phyloP scores from a whole-genome alignment of 2,329 filamentous ascomycete genomes.

The Microcyclospora tardicrescens region DNA sequence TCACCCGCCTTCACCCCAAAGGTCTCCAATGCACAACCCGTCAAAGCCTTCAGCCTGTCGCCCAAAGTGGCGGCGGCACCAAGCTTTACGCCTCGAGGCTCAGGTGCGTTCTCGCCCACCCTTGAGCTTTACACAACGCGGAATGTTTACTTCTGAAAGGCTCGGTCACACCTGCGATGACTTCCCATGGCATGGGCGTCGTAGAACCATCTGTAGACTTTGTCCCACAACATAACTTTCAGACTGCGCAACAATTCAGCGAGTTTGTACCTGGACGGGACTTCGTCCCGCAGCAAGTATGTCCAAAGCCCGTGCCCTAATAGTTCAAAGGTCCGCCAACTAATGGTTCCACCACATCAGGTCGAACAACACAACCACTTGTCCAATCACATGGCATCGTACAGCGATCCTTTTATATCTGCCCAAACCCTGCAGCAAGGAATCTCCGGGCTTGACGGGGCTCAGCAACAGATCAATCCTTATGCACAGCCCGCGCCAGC shows the following conservation, averaged over 20 bases:
- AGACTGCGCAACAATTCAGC: constrained; percentile 35
- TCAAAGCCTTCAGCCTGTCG: constrained; percentile 67
- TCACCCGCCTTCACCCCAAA: constrained; percentile 83
- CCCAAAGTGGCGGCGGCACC: constrained; percentile 83
- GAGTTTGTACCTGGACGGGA: constrained; percentile 43
- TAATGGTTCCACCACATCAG: constrained; percentile 7
- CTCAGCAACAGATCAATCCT: constrained; percentile 42
- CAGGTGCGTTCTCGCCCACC: constrained; percentile 13
- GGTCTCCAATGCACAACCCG: constrained; percentile 46
- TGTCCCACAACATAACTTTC: constrained; percentile 16
- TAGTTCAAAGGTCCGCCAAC: not conserved
- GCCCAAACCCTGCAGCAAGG: constrained; percentile 8
- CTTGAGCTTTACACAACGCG: not conserved
- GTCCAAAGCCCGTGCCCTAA: not conserved
- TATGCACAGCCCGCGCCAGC: constrained; percentile 61
- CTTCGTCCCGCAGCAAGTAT: constrained; percentile 38
- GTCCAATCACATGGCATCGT: constrained; percentile 23
- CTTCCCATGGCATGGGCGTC: constrained; percentile 23
- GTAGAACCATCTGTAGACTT: constrained; percentile 35
- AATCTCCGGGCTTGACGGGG: constrained; percentile 17
- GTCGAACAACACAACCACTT: constrained; percentile 15
- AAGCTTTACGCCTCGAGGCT: constrained; percentile 60
- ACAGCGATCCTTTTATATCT: constrained; percentile 31
- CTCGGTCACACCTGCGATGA: constrained; percentile 27
- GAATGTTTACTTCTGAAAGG: constrained; percentile 17